Evolutionary conservation across 768 basidiomycete genomes (phyloP), one percentile per base, ranked within the genome.

Genomic region (Calvatia gigantea): DNA sequence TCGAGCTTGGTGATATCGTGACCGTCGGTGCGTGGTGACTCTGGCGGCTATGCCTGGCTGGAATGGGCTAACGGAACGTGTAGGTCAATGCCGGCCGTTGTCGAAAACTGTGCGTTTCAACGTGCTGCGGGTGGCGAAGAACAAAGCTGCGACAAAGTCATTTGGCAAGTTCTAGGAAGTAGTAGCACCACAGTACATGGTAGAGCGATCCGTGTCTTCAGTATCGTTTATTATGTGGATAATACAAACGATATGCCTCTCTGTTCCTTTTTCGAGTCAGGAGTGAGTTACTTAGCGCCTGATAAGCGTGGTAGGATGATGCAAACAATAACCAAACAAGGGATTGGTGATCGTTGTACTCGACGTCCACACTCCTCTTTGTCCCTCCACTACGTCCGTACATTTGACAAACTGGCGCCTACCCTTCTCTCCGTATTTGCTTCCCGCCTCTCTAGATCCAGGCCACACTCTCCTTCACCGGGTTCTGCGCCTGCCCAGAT

Each of bases 31-130:
- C 63, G 89, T 86, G 48, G 42, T 27, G 47, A 49, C 28, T 38
- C 29, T 43, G 5, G 37, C 33, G 28, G 43, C 4, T 39, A 37
- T 39, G 49, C 19, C 28, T 27, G 37, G 14, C 12, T 23, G 19
- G 46, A 57, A 33, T 35, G 35, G 55, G 42, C 47, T 62, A 42
- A 63, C 46, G 32, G 17, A 9, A 48, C 23, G 37, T 33, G 15
- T 64, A 94, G 94, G 94, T 32, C 97, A 99, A 85, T 99, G 97
- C 81, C 89, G 97, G 70, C 97, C 97, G 65, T 76, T 98, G 67
- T 98, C 97, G 59, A 99, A 99, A 78, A 98, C 96, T 31, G 93
- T 98, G 67, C 91, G 97, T 48, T 99, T 99, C 88, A 99, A 99
- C 76, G 97, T 99, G 57, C 75, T 98, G 70, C 89, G 95, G 67